A percentile compares a stretch with the other conserved stretches of the same genome.
Conservation (phyloP, 164 flowering plant genomes). For the Echeveria elegans region DNA sequence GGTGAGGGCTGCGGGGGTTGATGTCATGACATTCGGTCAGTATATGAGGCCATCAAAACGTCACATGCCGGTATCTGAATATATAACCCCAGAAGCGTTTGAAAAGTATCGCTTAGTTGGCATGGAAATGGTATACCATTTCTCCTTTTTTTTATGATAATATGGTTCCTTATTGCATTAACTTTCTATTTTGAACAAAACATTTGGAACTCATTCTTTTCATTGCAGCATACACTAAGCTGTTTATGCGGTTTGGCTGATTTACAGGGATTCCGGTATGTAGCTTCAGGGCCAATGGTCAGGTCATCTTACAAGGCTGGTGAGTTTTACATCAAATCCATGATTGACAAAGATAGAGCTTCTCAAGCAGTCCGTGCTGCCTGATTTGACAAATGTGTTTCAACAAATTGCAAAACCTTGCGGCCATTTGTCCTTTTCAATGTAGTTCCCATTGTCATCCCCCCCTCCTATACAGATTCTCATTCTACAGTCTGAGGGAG, state of each 20-base stretch:
- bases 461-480: background rate
- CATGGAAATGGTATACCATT: background rate
- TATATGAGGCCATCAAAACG: background rate
- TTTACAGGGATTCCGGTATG: conserved; percentile 76
- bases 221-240: too few relatives aligned
- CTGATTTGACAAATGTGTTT: background rate
- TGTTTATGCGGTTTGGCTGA: background rate
- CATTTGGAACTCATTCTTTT: too few relatives aligned
- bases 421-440: too few relatives aligned
- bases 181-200: too few relatives aligned
- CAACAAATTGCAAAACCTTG: too few relatives aligned
- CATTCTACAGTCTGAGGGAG: background rate
- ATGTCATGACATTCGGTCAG: conserved; percentile 69
- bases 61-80: background rate
- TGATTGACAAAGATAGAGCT: conserved; percentile 85
- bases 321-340: conserved; percentile 82
- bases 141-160: too few relatives aligned
- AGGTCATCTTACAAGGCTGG: conserved; percentile 96
- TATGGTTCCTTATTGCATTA: too few relatives aligned
- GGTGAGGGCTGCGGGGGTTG: conserved; percentile 85
- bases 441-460: too few relatives aligned
- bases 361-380: background rate
- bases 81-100: background rate
- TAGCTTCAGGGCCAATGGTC: conserved; percentile 97
- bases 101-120: background rate